These are phyloP conservation scores for Quercus rubra DNA, from an alignment of 306 rosid species.

Conservation along the genomic window DNA sequence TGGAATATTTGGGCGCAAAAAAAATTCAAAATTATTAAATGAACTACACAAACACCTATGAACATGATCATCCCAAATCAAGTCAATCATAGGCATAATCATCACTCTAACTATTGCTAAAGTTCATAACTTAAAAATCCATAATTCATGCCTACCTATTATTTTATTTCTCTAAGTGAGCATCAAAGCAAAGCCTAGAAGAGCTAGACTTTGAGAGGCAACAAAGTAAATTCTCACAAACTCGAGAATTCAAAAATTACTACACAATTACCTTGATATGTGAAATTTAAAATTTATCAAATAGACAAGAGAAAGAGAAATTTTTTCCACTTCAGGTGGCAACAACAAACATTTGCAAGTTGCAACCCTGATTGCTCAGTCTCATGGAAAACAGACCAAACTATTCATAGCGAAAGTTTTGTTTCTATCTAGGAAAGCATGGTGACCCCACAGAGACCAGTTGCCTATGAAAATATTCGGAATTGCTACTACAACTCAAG, in stretches of 20 bases:
- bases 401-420: slow-evolving; percentile 21
- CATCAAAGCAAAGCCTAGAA: not conserved
- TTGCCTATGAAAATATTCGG: slow-evolving; percentile 24
- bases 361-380: not conserved
- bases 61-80: slow-evolving; percentile 6
- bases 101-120: not conserved
- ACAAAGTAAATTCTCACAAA: not conserved
- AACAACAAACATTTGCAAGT: not conserved
- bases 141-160: not conserved
- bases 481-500: slow-evolving; percentile 17
- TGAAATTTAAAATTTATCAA: not conserved
- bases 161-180: not conserved
- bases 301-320: not conserved
- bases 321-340: not conserved
- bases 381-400: slow-evolving; percentile 8
- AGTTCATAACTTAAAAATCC: not conserved
- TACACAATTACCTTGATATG: not conserved
- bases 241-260: not conserved
- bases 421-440: slow-evolving; percentile 22
- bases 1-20: slow-evolving; percentile 14
- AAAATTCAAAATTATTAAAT: not conserved
- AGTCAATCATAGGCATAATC: not conserved
- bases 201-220: not conserved
- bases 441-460: slow-evolving; percentile 30
- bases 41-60: not conserved